A percentile compares a stretch with the other conserved stretches of the same genome.
These are phyloP conservation scores for Lippia alba DNA, from an alignment of 305 asterid species.

Conservation along the genomic window DNA sequence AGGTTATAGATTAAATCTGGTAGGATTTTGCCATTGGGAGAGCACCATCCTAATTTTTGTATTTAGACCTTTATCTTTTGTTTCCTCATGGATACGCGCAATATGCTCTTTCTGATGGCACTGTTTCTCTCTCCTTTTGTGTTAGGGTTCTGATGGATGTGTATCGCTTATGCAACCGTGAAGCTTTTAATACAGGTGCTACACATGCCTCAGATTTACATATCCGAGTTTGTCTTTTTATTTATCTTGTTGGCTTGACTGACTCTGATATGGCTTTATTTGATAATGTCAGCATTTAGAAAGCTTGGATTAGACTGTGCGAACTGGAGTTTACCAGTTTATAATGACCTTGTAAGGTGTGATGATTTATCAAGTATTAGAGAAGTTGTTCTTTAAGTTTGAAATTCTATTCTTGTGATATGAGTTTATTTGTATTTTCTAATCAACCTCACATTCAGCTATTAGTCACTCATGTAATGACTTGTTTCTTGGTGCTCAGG, in stretches of 20 bases:
- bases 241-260: conserved; percentile 5
- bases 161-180: conserved; percentile 70
- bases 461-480: background rate
- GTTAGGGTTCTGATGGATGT: conserved; percentile 90
- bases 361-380: conserved; percentile 28
- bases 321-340: conserved; percentile 94
- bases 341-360: conserved; percentile 84
- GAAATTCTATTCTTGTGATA: conserved; percentile 14
- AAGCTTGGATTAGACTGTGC: conserved; percentile 99
- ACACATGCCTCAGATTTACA: conserved; percentile 29
- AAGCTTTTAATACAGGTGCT: conserved; percentile 87
- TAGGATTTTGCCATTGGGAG: background rate
- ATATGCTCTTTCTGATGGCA: conserved; percentile 10
- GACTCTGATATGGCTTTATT: conserved; percentile 35
- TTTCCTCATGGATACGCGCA: conserved; percentile 1
- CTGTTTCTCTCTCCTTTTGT: background rate
- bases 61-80: background rate
- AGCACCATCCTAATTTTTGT: background rate
- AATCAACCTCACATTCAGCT: conserved; percentile 3
- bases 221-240: conserved; percentile 18
- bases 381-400: conserved; percentile 24
- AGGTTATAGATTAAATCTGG: background rate
- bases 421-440: background rate
- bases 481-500: conserved; percentile 54
- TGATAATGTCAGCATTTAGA: conserved; percentile 71